Conservation (phyloP, 805 yeast species). For the Candida arabinofermentans region DNA sequence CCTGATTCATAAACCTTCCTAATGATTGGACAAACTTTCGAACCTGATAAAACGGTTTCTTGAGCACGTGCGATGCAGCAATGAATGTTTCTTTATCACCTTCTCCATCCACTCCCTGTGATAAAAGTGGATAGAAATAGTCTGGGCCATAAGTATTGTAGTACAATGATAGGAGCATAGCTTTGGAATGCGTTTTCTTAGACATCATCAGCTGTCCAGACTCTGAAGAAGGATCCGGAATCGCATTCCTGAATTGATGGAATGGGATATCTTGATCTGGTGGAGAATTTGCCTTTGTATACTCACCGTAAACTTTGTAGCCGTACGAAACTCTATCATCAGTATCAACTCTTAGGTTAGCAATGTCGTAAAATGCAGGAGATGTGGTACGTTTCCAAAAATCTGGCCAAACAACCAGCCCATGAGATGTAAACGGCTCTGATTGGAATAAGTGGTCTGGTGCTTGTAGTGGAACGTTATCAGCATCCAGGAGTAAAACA, state of each 20-base stretch:
- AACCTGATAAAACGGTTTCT: slow-evolving; percentile 56
- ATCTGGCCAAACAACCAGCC: slow-evolving; percentile 46
- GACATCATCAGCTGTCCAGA: slow-evolving; percentile 62
- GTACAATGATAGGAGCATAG: slow-evolving; percentile 51
- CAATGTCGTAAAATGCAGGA: slow-evolving; percentile 44
- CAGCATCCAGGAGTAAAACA: slow-evolving; percentile 67
- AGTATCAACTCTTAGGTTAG: slow-evolving; percentile 40
- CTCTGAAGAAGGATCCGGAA: slow-evolving; percentile 62
- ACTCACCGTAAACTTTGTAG: slow-evolving; percentile 33
- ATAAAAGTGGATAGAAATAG: slow-evolving; percentile 49
- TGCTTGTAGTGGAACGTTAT: slow-evolving; percentile 61
- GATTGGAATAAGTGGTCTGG: slow-evolving; percentile 53
- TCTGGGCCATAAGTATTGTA: slow-evolving; percentile 60
- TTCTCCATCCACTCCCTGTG: slow-evolving; percentile 47
- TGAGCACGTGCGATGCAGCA: slow-evolving; percentile 55
- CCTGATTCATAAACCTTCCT: slow-evolving; percentile 42
- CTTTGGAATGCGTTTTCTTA: slow-evolving; percentile 49
- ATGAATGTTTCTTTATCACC: slow-evolving; percentile 61
- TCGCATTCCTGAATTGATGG: slow-evolving; percentile 57
- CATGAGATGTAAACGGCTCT: slow-evolving; percentile 50
- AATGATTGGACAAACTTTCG: slow-evolving; percentile 52
- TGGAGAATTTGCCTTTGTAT: slow-evolving; percentile 25
- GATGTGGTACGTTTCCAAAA: slow-evolving; percentile 55
- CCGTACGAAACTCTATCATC: slow-evolving; percentile 37
- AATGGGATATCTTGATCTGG: slow-evolving; percentile 37